Base-by-base conservation (phyloP, 208 protist genomes). In the Acanthamoeba lenticulata region DNA sequence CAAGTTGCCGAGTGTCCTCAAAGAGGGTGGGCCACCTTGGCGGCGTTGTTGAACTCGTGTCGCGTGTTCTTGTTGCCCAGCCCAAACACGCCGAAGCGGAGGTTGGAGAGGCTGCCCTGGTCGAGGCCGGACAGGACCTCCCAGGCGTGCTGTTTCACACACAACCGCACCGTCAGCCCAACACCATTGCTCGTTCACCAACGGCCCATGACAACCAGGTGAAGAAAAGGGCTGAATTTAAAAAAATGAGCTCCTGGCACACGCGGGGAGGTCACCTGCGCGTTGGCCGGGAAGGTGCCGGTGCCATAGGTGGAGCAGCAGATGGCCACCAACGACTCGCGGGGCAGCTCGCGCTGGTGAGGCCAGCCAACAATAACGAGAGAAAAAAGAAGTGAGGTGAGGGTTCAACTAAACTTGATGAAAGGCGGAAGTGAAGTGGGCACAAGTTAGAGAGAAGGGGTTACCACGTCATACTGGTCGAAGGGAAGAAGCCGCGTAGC, bases 11-110 rank as follows among this genome's bases (percentile, higher is more conserved):
- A n/a, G n/a, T n/a, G n/a, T n/a, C n/a, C n/a, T n/a, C n/a, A n/a
- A n/a, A 32, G 32, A 55, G 11, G 19, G 19, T n/a, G 9, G 6
- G 4, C 5, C 24, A 91, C 85, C 85, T 91, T 91, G 85, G 85
- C 85, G 2, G 85, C 85, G 3, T 42, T 27, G 55, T 91, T 91
- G 52, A 91, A 91, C 38, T 91, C 60, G 19, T 91, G 55, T 38
- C 85, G 49, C 19, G 85, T 72, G 60, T 91, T 91, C 85, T 91
- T 65, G 85, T 91, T 91, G 85, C 85, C 85, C 34, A 91, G 52
- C 19, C 85, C 85, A 21, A 91, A 91, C 55, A 91, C 60, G 15
- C 85, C 60, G n/a, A 91, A 72, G n/a, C 52, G 49, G 6, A 91
- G 74, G 21, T 36, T 19, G 6, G 38, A 2, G 21, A 65, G 24